Evolutionary conservation across 2,329 filamentous ascomycete species (phyloP), one percentile per base, ranked within the genome.

Genomic region (Botrytis tulipae): DNA sequence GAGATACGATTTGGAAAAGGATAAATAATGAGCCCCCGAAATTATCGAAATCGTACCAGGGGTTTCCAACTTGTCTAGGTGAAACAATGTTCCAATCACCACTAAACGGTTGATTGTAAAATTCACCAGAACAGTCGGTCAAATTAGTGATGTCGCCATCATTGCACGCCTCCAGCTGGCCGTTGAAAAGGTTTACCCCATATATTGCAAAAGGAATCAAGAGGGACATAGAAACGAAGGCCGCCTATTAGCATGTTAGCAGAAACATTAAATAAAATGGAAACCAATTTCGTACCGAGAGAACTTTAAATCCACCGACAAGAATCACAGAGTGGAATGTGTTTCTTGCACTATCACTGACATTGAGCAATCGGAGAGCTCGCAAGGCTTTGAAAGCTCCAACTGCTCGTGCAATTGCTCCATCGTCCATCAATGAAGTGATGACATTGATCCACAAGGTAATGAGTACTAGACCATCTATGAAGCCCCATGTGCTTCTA

Each of bases 321-420:
- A 99, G 92, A 76, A 99, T 96, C 75, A 99, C 90, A 3, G 95
- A 97, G 82, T 99, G 96, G 81, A 99, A 99, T 0, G 96, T 98
- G 78, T 98, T 92, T 78, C 95, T 90, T 62, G 96, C 95, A 79
- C 94, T 98, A 82, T 98, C 94, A 82, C 95, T 98, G 78, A 99
- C 92, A 78, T 99, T 99, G 76, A 99, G 89, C 72, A 99, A 84
- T 60, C 96, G 90, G 70, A 99, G 85, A 66, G 97, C 97, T 84
- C 96, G 91, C 65, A 99, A 87, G 12, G 96, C 96, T 84, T 99
- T 99, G 86, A 99, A 98, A 25, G 96, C 96, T 37, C 96, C 97
- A 54, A 98, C 93, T 29, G 94, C 94, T 81, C 96, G 88, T 8
- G 95, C 97, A 72, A 98, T 91, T 73, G 91, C 91, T 60, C 93